Evolutionary conservation across 2,329 filamentous ascomycete species (phyloP), one percentile per base, ranked within the genome.

Genomic region (Gnomoniopsis smithogilvyi): DNA sequence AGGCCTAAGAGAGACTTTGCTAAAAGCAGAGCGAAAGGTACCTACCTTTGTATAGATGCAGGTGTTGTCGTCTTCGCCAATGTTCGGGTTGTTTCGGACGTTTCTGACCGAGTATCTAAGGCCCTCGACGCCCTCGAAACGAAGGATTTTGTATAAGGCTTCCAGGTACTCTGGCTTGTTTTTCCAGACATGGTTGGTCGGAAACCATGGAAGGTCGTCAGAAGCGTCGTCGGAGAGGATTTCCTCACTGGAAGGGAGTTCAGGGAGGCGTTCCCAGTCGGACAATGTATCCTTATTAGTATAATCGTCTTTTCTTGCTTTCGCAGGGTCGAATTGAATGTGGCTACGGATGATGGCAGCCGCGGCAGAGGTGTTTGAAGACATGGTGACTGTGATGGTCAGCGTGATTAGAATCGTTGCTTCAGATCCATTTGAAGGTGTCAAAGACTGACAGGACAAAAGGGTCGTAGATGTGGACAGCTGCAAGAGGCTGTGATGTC

Each of bases 81-180:
- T 84, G 0, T 67, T 62, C 0, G 87, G 85, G 7, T 80, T 67
- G 1, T 71, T 64, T 24, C 78, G 80, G 56, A 89, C 81, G 14
- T 78, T 72, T 0, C 76, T 73, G 1, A 96, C 80, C 0, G 90
- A 86, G 62, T 85, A 80, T 7, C 92, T 82, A 0, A 96, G 77
- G 1, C 87, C 81, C 14, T 88, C 82, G 3, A 90, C 76, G 0
- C 86, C 83, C 68, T 96, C 92, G 67, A 92, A 89, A 2, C 92
- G 82, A 8, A 92, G 78, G 1, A 96, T 80, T 3, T 85, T 78
- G 68, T 95, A 96, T 52, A 96, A 90, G 0, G 85, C 81, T 34
- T 84, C 76, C 0, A 96, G 76, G 59, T 96, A 96, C 0, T 80
- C 76, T 1, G 85, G 78, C 49, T 83, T 87, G 4, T 78, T 84